Evolutionary conservation across 1,284 basidiomycete genomes (phyloP), one percentile per base, ranked within the genome.

Genomic region (Amylostereum areolatum): DNA sequence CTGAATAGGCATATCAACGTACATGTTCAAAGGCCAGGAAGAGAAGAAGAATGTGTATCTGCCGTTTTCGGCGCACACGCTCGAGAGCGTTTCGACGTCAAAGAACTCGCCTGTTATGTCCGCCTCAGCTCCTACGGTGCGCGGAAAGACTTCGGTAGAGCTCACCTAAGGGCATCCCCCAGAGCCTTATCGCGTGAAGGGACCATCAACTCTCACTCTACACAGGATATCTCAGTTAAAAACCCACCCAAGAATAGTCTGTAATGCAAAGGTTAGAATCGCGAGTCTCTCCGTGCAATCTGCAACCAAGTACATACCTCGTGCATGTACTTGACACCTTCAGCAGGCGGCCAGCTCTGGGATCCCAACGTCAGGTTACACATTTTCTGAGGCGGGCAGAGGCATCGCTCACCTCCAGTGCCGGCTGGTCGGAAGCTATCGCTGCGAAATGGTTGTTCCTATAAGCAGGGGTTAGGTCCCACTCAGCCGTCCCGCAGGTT

Each of bases 391-490:
- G 25, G 18, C 24, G n/a, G n/a, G 25, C 33, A 24, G 28, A 40
- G 29, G 9, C 33, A 37, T 51, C 46, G 47, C 34, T 34, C 31
- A 82, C 83, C 76, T 86, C 85, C 45, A 89, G 65, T 3, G 82
- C 67, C n/a, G 86, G 86, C 56, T 83, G 80, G 65, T 89, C 85
- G 28, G 82, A 84, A 3, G 83, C 85, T 36, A 87, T 62, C 3
- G 85, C 84, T 1, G 85, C 81, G 61, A 89, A 87, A 61, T 89
- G 85, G 59, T 87, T 84, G 65, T 89, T 74, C 86, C 85, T 87
- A 51, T 54, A 42, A 42, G 49, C 56, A 31, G 31, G 45, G 43
- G 41, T 52, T 35, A 32, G 29, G 29, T 11, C 28, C 2, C 51
- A 35, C 9, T 40, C 28, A 7, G n/a, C 24, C 46, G 8, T 29